Conservation (phyloP, 2,329 filamentous ascomycete genomes). For the Arthrobotrys sphaeroides region DNA sequence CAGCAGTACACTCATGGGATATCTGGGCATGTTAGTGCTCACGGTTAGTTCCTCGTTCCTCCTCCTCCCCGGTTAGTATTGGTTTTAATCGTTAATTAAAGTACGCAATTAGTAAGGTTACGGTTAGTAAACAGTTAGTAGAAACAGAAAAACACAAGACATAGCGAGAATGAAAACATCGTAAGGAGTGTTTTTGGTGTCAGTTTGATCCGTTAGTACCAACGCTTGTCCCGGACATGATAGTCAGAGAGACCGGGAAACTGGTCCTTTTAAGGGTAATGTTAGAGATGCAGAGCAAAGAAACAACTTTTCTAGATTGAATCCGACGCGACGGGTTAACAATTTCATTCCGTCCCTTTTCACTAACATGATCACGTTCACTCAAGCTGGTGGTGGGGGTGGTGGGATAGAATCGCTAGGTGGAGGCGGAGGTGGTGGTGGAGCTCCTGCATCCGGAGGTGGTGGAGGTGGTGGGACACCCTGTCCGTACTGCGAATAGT, state of each 20-base stretch:
- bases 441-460: constrained; percentile 54
- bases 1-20: constrained; percentile 3
- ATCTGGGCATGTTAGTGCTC: constrained; percentile 41
- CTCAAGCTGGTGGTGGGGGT: constrained; percentile 54
- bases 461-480: constrained; percentile 42
- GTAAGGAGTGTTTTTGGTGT: not conserved
- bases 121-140: constrained; percentile 53
- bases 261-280: not conserved
- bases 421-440: constrained; percentile 58
- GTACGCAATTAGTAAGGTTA: constrained; percentile 43
- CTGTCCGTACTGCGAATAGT: constrained; percentile 36
- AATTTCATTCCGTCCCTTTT: constrained; percentile 24
- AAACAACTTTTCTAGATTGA: not conserved
- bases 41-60: constrained; percentile 38
- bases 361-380: not conserved
- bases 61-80: constrained; percentile 10
- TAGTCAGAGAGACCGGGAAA: not conserved
- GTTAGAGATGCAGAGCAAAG: constrained; percentile 12
- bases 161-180: constrained; percentile 23
- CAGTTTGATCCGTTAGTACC: constrained; percentile 25
- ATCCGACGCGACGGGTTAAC: not conserved
- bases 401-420: constrained; percentile 54
- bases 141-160: constrained; percentile 22
- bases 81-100: constrained; percentile 24
- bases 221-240: not conserved